Evolutionary conservation across 108 stramenopile genomes (phyloP).

Genomic region (Stephanodiscus minutulus): DNA sequence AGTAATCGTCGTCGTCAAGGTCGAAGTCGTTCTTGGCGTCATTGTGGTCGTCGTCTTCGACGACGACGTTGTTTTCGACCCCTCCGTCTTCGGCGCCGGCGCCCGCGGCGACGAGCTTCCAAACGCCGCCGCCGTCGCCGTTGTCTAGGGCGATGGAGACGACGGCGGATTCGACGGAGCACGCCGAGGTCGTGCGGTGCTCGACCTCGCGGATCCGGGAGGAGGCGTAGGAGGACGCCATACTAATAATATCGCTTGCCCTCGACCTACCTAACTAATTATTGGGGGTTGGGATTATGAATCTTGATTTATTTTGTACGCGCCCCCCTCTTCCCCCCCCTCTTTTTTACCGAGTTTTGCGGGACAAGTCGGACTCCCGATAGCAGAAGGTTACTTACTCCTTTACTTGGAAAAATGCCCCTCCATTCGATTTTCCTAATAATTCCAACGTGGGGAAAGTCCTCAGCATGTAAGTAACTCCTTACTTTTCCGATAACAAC

Average conservation of each 20-base stretch:
- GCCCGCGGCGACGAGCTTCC: not conserved
- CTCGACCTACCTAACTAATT: too few relatives aligned
- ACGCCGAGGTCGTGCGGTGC: conserved; percentile 46
- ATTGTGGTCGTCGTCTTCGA: not conserved
- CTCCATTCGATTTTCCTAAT: not conserved
- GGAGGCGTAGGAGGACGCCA: conserved; percentile 30
- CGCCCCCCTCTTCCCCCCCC: too few relatives aligned
- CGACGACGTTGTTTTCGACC: too few relatives aligned
- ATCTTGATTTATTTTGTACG: too few relatives aligned
- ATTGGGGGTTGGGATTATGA: too few relatives aligned
- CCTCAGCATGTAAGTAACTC: too few relatives aligned
- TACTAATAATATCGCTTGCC: too few relatives aligned
- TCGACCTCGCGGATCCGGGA: conserved; percentile 46
- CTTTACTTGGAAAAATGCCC: not conserved
- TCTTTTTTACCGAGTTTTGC: too few relatives aligned
- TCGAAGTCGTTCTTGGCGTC: conserved; percentile 8
- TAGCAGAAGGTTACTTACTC: not conserved
- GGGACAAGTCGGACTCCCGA: not conserved
- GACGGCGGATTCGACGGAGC: conserved; percentile 20
- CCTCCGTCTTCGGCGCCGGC: not conserved
- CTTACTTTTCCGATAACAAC: too few relatives aligned
- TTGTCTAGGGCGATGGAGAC: conserved; percentile 15
- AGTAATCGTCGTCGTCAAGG: not conserved
- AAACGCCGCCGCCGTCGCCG: not conserved
- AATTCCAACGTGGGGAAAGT: not conserved